Evolutionary conservation across 108 stramenopile species (phyloP), one percentile per base, ranked within the genome.

Genomic region (Asterionellopsis glacialis): DNA sequence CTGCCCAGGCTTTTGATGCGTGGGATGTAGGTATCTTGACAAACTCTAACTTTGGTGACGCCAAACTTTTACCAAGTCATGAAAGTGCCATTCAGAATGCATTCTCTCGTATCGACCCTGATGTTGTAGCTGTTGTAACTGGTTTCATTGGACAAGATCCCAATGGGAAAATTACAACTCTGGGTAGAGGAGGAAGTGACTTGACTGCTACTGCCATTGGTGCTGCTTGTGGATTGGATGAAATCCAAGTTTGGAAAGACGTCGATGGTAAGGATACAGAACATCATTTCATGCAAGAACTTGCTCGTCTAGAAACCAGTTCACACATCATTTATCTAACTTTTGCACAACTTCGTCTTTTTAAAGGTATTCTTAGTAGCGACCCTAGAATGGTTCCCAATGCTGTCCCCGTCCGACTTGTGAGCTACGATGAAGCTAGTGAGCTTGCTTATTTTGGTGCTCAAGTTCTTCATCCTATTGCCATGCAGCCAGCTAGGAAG

Each of bases 211-310:
- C 97, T 0, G 90, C 91, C 7, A 76, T 98, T 51, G 97, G 95
- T 1, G 91, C 91, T 5, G 89, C 92, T 7, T 63, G 73, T 13
- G 59, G 67, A 11, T 57, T 92, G 16, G 94, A 98, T 54, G 97
- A 98, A 68, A 80, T 98, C 52, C 97, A 98, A 79, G 94, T 98
- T 14, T 99, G 98, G 98, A 99, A 97, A 72, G 98, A 99, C 77
- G 98, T 99, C 27, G 93, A 99, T 79, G 98, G 98, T 33, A 33
- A 33, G 33, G 7, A 33, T 33, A 33, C 7, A 33, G 2, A 33
- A 33, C 7, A 33, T 33, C 7, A n/a, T 7, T 5, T 33, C 33
- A 33, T 33, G 2, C 33, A 33, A 33, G 33, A 33, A 33, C n/a
- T n/a, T n/a, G n/a, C n/a, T n/a, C n/a, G n/a, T n/a, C n/a, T n/a